Conservation (phyloP, 2,329 filamentous ascomycete species). For the Colletotrichum trifolii region DNA sequence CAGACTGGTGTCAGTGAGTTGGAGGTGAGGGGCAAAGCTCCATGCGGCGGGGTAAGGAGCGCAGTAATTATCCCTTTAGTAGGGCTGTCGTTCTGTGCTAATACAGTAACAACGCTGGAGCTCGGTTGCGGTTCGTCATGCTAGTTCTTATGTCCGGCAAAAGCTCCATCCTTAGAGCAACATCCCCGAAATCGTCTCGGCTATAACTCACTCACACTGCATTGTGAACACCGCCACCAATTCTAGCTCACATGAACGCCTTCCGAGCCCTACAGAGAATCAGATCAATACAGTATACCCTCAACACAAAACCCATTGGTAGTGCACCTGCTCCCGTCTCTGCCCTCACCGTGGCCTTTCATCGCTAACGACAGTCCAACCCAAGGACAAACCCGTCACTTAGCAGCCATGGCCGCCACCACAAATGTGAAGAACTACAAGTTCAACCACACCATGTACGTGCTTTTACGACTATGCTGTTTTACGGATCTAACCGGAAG, state of each 20-base stretch:
- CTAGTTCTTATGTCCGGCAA: slow-evolving; percentile 28
- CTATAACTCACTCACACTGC: slow-evolving; percentile 8
- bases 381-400: slow-evolving; percentile 35
- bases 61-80: slow-evolving; percentile 1
- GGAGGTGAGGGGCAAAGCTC: slow-evolving; percentile 12
- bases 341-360: neutral
- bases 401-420: slow-evolving; percentile 70
- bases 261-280: slow-evolving; percentile 33
- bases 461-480: rapidly evolving
- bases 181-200: slow-evolving; percentile 15
- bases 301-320: slow-evolving; percentile 20
- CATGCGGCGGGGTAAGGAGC: slow-evolving; percentile 23
- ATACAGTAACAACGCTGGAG: slow-evolving; percentile 8
- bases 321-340: neutral
- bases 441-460: slow-evolving; percentile 85
- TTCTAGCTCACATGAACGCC: slow-evolving; percentile 28
- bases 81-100: too few relatives aligned
- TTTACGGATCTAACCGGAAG: slow-evolving; percentile 33
- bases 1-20: neutral
- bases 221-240: neutral
- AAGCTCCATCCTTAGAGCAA: slow-evolving; percentile 14
- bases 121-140: slow-evolving; percentile 16
- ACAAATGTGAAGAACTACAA: slow-evolving; percentile 85
- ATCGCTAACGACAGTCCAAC: neutral
- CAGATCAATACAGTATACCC: slow-evolving; percentile 29